These are phyloP conservation scores for Trichoderma sp. DNA, from an alignment of 2,329 filamentous ascomycete genomes.

Conservation along the genomic window DNA sequence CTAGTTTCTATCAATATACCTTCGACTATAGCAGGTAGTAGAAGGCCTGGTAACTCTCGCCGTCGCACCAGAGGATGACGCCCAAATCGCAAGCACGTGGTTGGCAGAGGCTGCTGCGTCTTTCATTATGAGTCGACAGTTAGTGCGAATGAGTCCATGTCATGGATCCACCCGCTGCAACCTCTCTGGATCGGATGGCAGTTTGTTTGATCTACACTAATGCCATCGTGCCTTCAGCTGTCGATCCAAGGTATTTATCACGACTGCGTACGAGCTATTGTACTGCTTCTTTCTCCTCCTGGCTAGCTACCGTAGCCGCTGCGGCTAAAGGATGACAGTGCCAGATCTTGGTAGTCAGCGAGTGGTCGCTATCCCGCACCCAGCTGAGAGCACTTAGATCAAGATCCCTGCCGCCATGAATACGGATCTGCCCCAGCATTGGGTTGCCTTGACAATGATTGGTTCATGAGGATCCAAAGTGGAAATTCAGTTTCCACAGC, in stretches of 20 bases:
- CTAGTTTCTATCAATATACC: too few species aligned
- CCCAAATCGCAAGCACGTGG: neutral
- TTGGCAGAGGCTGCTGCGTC: neutral
- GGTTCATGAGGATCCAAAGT: neutral
- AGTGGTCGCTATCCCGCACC: neutral
- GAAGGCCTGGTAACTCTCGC: neutral
- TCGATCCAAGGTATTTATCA: neutral
- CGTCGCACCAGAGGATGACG: neutral
- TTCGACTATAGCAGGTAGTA: neutral
- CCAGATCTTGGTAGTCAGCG: neutral
- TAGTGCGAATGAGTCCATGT: neutral
- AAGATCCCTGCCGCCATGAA: neutral
- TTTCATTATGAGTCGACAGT: neutral
- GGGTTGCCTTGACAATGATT: neutral
- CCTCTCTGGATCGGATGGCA: neutral
- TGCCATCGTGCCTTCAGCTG: neutral
- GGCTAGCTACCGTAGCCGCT: neutral
- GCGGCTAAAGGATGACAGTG: neutral
- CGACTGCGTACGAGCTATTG: neutral
- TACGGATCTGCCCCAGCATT: neutral
- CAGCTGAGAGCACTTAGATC: neutral
- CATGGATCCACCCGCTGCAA: neutral
- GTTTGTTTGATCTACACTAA: neutral
- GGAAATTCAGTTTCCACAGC: neutral
- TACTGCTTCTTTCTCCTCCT: neutral